phyloP scores from a whole-genome alignment of 805 yeast species.

The Candida vaughaniae region DNA sequence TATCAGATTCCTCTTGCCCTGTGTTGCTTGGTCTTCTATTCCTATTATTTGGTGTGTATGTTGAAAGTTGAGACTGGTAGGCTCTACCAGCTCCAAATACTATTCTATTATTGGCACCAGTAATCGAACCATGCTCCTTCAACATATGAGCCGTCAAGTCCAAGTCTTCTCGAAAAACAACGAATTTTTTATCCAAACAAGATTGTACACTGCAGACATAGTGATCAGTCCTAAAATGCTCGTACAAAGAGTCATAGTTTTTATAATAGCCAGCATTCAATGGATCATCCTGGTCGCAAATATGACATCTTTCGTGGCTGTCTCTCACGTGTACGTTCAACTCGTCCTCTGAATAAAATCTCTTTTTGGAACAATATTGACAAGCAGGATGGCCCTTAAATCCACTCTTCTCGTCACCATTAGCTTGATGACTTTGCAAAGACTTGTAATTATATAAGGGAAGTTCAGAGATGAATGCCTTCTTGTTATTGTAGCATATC shows the following conservation, averaged over 20 bases:
- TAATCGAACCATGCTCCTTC: slow-evolving; percentile 69
- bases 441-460: slow-evolving; percentile 58
- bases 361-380: slow-evolving; percentile 66
- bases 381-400: slow-evolving; percentile 90
- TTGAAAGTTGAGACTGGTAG: slow-evolving; percentile 63
- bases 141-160: slow-evolving; percentile 88
- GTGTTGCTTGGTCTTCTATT: slow-evolving; percentile 9
- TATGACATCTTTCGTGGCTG: slow-evolving; percentile 82
- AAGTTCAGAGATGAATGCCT: slow-evolving; percentile 73
- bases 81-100: slow-evolving; percentile 40
- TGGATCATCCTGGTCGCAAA: slow-evolving; percentile 77
- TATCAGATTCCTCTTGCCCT: slow-evolving; percentile 26
- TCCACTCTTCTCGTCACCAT: slow-evolving; percentile 69
- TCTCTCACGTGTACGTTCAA: slow-evolving; percentile 77
- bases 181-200: slow-evolving; percentile 87
- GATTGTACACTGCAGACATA: slow-evolving; percentile 71
- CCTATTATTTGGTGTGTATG: slow-evolving; percentile 38
- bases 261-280: slow-evolving; percentile 60
- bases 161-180: slow-evolving; percentile 83
- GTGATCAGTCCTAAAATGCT: slow-evolving; percentile 74
- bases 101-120: slow-evolving; percentile 43
- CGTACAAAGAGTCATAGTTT: slow-evolving; percentile 70
- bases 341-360: slow-evolving; percentile 90
- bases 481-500: slow-evolving; percentile 74
- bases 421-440: slow-evolving; percentile 65